Evolutionary conservation across 257 asterid genomes (phyloP).

Genomic region (Gardenia jasminoides): DNA sequence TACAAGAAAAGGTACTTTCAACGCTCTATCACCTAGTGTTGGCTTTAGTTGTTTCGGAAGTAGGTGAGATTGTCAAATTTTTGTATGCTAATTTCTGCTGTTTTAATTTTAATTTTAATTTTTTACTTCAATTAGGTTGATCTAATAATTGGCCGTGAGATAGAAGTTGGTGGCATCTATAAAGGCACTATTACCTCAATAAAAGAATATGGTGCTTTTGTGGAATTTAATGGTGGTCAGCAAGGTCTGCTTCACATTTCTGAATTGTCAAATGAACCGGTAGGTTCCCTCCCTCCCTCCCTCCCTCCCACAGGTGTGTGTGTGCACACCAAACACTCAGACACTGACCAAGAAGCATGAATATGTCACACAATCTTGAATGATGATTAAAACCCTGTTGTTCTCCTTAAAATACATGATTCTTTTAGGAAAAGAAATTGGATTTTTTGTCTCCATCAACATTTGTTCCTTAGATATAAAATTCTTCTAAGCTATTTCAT

Average conservation of each 20-base stretch:
- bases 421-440: neutral
- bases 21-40: neutral
- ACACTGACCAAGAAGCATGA: neutral
- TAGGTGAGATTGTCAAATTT: neutral
- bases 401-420: neutral
- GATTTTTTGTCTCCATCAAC: neutral
- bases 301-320: neutral
- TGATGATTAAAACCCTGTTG: neutral
- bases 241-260: slow-evolving; percentile 94
- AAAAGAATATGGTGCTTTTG: slow-evolving; percentile 96
- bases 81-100: neutral
- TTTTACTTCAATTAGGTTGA: slow-evolving; percentile 59
- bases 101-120: neutral
- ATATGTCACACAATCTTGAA: too few species aligned
- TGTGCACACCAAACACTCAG: neutral
- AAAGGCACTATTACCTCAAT: slow-evolving; percentile 75
- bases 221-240: slow-evolving; percentile 97
- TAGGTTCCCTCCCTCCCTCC: slow-evolving; percentile 24
- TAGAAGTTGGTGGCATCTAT: slow-evolving; percentile 75
- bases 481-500: neutral
- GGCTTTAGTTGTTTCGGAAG: neutral
- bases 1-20: slow-evolving; percentile 67
- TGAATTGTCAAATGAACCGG: slow-evolving; percentile 83
- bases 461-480: neutral
- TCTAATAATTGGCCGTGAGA: slow-evolving; percentile 78